Base-by-base conservation (phyloP, 371 early-diverging fungal species). In the Catenaria anguillulae region DNA sequence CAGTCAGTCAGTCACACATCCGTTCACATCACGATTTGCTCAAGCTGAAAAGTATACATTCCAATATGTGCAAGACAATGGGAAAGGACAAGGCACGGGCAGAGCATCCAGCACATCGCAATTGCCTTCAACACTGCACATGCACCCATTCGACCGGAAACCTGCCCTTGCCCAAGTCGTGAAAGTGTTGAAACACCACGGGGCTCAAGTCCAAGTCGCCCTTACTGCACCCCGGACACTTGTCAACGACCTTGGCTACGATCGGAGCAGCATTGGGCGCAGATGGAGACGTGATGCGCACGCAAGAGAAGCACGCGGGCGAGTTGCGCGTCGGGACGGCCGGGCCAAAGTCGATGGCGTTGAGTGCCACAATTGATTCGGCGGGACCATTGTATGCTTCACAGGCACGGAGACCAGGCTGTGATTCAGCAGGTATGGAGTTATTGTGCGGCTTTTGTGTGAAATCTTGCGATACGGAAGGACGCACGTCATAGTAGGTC, bases 401-500 rank as follows among this genome's bases (percentile, higher is more conserved):
- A 15, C 52, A 50, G 29, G 52, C 52, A 23, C 52, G 29, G 52
- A 50, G 52, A 3, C 52, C 52, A n/a, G n/a, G n/a, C n/a, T n/a
- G n/a, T n/a, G n/a, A n/a, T n/a, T n/a, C n/a, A n/a, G n/a, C n/a
- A n/a, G n/a, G n/a, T n/a, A n/a, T n/a, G n/a, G n/a, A n/a, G n/a
- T n/a, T n/a, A n/a, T n/a, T n/a, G n/a, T n/a, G n/a, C n/a, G n/a
- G n/a, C n/a, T n/a, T n/a, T n/a, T n/a, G n/a, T n/a, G n/a, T n/a
- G n/a, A n/a, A n/a, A n/a, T n/a, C n/a, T n/a, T n/a, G n/a, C n/a
- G n/a, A n/a, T n/a, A n/a, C n/a, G n/a, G n/a, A n/a, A n/a, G n/a
- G n/a, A n/a, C n/a, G n/a, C 15, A 50, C 52, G 10, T 50, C 52
- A 31, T 50, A 50, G 52, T 50, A 50, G 29, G 52, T 50, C 29